Evolutionary conservation across 495 filamentous ascomycete genomes (phyloP).

Genomic region (Penicillium robsamsonii): DNA sequence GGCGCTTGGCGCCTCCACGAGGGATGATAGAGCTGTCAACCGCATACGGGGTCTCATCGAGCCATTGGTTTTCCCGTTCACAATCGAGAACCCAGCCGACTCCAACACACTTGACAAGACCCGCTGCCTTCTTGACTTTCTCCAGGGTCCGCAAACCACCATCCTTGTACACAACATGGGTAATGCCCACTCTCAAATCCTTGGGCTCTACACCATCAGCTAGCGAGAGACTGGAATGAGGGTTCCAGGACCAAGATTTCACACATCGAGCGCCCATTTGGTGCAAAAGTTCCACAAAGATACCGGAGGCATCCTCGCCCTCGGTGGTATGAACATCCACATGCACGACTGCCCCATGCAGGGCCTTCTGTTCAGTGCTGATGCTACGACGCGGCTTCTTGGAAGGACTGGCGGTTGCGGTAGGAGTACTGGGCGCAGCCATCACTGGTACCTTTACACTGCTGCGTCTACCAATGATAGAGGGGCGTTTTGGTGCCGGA

Average conservation of each 20-base stretch:
- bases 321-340: constrained; percentile 93
- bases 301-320: constrained; percentile 77
- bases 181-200: constrained; percentile 70
- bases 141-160: constrained; percentile 82
- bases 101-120: constrained; percentile 78
- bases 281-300: constrained; percentile 77
- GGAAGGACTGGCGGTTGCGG: constrained; percentile 27
- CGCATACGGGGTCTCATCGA: constrained; percentile 65
- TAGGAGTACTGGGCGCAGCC: constrained; percentile 15
- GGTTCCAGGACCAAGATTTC: constrained; percentile 84
- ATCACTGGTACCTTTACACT: constrained; percentile 11
- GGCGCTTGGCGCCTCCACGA: constrained; percentile 71
- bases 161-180: constrained; percentile 95
- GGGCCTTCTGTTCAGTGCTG: constrained; percentile 26
- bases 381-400: constrained; percentile 33
- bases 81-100: constrained; percentile 89
- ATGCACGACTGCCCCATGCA: constrained; percentile 77
- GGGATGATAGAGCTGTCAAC: constrained; percentile 71
- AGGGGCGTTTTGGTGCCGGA: constrained; percentile 27
- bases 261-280: constrained; percentile 86
- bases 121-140: constrained; percentile 73
- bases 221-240: constrained; percentile 42
- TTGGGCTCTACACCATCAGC: constrained; percentile 32
- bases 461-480: constrained; percentile 16
- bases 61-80: constrained; percentile 74